These are phyloP conservation scores for Monocercomonoides exilis DNA, from an alignment of 78 protist genomes.

Conservation along the genomic window DNA sequence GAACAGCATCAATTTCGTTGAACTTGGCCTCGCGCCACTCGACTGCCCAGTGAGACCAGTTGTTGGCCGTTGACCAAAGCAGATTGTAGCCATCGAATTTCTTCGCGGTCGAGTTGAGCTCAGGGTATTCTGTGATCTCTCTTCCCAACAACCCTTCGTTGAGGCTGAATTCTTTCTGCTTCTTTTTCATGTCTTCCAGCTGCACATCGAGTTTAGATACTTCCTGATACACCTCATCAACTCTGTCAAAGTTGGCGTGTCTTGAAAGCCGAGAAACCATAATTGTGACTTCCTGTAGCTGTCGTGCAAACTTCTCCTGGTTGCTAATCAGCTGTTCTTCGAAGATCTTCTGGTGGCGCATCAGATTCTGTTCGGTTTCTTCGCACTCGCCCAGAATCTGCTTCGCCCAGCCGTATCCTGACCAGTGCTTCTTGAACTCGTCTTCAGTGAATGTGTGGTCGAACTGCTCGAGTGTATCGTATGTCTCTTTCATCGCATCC, in stretches of 20 bases:
- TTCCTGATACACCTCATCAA: slow-evolving; percentile 34
- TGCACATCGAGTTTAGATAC: slow-evolving; percentile 12
- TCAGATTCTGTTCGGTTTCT: slow-evolving; percentile 4
- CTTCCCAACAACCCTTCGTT: slow-evolving; percentile 53
- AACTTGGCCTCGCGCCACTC: slow-evolving; percentile 50
- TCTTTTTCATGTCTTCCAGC: not conserved
- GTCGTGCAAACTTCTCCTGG: slow-evolving; percentile 38
- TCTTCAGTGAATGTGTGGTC: slow-evolving; percentile 16
- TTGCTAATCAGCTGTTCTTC: not conserved
- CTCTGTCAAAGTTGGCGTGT: slow-evolving; percentile 32
- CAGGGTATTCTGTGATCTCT: slow-evolving; percentile 39
- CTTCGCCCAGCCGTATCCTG: slow-evolving; percentile 22
- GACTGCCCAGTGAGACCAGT: slow-evolving; percentile 43
- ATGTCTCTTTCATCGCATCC: not conserved
- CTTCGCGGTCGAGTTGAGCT: slow-evolving; percentile 17
- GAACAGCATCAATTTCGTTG: slow-evolving; percentile 34
- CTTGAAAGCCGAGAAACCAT: slow-evolving; percentile 19
- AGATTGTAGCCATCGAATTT: slow-evolving; percentile 57
- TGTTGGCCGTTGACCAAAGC: slow-evolving; percentile 61
- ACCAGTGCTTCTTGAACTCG: slow-evolving; percentile 42
- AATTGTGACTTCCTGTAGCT: slow-evolving; percentile 18
- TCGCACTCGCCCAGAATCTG: slow-evolving; percentile 12
- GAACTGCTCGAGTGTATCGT: slow-evolving; percentile 42
- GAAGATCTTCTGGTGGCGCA: slow-evolving; percentile 29
- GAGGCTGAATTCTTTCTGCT: slow-evolving; percentile 30